Conservation (phyloP, 1,284 basidiomycete species). For the Ceratobasidium theobromae region DNA sequence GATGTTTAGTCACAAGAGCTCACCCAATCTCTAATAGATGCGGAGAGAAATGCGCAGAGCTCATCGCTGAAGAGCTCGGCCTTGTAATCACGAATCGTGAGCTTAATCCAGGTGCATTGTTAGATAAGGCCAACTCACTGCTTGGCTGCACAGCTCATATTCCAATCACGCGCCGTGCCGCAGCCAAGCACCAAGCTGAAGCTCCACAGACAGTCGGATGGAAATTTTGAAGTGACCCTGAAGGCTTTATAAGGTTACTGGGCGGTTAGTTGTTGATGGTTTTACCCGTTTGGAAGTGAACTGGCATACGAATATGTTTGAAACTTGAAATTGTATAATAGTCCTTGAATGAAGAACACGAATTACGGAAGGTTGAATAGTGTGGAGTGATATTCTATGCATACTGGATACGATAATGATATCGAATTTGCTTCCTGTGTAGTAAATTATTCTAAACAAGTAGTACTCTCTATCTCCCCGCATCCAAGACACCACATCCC, state of each 20-base stretch:
- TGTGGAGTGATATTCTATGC: no score
- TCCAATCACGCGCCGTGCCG: slow-evolving; percentile 17
- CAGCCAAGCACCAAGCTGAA: slow-evolving; percentile 1
- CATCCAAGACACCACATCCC: slow-evolving; percentile 89
- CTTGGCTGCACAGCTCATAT: slow-evolving; percentile 16
- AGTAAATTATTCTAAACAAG: slow-evolving; percentile 13
- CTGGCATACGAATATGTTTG: no score
- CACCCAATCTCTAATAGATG: slow-evolving; percentile 45
- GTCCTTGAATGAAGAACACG: no score
- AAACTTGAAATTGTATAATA: no score
- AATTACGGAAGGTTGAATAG: no score
- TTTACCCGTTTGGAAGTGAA: no score
- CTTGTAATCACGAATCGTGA: slow-evolving; percentile 15
- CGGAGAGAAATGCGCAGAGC: slow-evolving; percentile 65
- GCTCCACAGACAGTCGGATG: neutral
- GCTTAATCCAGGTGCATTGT: neutral
- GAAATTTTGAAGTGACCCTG: neutral
- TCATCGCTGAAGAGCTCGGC: slow-evolving; percentile 67
- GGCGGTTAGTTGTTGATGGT: no score
- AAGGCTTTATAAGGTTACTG: no score
- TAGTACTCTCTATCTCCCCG: slow-evolving; percentile 57
- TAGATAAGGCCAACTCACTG: no score
- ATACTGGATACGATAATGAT: no score
- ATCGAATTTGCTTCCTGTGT: no score
- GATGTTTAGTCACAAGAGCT: slow-evolving; percentile 60